Base-by-base conservation (phyloP, 2,329 filamentous ascomycete genomes). In the Nigrospora sphaerica region DNA sequence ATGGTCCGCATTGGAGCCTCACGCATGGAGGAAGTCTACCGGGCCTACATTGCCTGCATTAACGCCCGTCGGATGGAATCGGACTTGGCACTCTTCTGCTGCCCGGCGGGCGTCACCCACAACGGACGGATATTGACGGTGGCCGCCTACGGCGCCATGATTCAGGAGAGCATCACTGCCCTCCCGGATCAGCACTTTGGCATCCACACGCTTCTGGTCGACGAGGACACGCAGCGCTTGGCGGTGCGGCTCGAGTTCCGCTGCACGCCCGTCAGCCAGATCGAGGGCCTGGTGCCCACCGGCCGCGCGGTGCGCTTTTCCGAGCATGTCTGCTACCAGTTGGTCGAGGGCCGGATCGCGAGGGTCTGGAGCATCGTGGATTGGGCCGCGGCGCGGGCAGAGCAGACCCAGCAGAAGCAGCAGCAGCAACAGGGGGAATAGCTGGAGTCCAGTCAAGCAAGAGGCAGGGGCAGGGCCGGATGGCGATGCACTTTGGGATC, bases 311-410 rank as follows among this genome's bases (percentile, higher is more conserved):
- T 67, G 10, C 43, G 37, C 12, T 63, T 66, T 42, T 45, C 49
- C 28, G 65, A 68, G 52, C 59, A 63, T 42, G 64, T 60, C 28
- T 62, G 63, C 16, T 68, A 67, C 44, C 54, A 54, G 43, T 58
- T 66, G 33, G 49, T 57, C 14, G 54, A 47, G 2, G 64, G 62
- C 7, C 65, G 52, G 54, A 65, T 68, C 14, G 48, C 52, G 12
- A 50, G 53, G 28, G 58, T 67, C 5, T 63, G 62, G 56, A 62
- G 63, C 36, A 47, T 65, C 16, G 54, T 65, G 41, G 64, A 65
- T 43, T 42, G 60, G 35, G 50, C 19, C 4, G 19, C 19, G 19
- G 19, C 19, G 19, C 19, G 19, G 23, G 23, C 23, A 28, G 23
- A 28, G 23, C 23, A 28, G 23, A 10, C 23, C 23, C 23, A 28